Conservation (phyloP, 1,284 basidiomycete species). For the Melampsora abietis-canadensis region DNA sequence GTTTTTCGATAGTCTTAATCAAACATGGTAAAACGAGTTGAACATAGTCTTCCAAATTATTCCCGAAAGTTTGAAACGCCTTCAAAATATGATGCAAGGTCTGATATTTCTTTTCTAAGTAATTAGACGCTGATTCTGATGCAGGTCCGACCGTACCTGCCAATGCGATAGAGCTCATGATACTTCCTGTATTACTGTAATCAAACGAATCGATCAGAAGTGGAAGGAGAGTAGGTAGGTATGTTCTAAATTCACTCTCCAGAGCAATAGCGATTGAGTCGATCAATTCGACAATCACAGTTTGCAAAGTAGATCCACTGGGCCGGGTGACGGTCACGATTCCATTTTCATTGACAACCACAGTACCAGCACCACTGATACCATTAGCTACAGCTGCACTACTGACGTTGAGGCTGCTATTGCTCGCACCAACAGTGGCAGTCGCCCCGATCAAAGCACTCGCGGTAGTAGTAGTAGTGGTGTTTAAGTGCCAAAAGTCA, state of each 20-base stretch:
- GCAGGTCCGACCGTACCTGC: slow-evolving; percentile 61
- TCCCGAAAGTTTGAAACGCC: slow-evolving; percentile 89
- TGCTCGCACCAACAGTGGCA: slow-evolving; percentile 10
- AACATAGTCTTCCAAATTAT: slow-evolving; percentile 95
- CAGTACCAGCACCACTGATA: slow-evolving; percentile 7
- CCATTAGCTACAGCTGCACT: slow-evolving; percentile 22
- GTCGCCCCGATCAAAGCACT: slow-evolving; percentile 17
- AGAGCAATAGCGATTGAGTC: slow-evolving; percentile 92
- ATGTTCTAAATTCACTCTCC: slow-evolving; percentile 96
- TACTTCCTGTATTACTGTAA: slow-evolving; percentile 44
- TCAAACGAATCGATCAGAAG: slow-evolving; percentile 85
- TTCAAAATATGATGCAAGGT: slow-evolving; percentile 79
- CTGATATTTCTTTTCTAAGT: slow-evolving; percentile 61
- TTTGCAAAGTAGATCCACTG: slow-evolving; percentile 74
- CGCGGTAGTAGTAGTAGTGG: not conserved
- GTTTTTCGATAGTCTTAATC: slow-evolving; percentile 82
- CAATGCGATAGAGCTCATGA: slow-evolving; percentile 18
- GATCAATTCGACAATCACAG: slow-evolving; percentile 87
- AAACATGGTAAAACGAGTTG: slow-evolving; percentile 95
- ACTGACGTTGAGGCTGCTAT: not conserved
- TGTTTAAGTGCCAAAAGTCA: slow-evolving; percentile 71
- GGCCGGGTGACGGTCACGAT: slow-evolving; percentile 41
- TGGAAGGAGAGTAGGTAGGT: slow-evolving; percentile 87
- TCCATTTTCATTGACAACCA: slow-evolving; percentile 24
- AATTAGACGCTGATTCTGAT: slow-evolving; percentile 56